A percentile compares a stretch with the other conserved stretches of the same genome.
Conservation (phyloP, 75 land plant genomes). For the Selaginella moellendorffii region DNA sequence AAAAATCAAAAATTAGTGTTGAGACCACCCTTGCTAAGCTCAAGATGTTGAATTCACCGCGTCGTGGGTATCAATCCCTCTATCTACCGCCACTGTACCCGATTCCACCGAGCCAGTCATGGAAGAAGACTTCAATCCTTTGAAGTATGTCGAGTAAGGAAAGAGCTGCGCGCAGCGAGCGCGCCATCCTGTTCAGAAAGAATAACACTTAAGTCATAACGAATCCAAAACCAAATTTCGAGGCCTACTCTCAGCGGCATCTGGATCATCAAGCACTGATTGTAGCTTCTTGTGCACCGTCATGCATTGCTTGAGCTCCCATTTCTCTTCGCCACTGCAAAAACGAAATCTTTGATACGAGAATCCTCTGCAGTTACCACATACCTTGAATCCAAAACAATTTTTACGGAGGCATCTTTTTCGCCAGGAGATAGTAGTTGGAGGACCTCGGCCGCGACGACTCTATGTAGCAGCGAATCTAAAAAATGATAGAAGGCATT, state of each 20-base stretch:
- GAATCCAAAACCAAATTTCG: too few species aligned
- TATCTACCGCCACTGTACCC: not conserved
- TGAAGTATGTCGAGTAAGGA: slow-evolving; percentile 75
- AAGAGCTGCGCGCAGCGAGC: slow-evolving; percentile 58
- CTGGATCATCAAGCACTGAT: slow-evolving; percentile 40
- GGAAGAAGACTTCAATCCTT: slow-evolving; percentile 50
- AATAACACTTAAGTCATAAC: not conserved
- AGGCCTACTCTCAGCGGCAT: slow-evolving; percentile 81
- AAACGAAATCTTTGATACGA: not conserved
- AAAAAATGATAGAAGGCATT: not conserved
- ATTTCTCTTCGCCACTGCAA: slow-evolving; percentile 17
- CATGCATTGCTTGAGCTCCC: slow-evolving; percentile 75
- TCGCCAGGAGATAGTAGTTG: slow-evolving; percentile 49
- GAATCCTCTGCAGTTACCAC: not conserved
- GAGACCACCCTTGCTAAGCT: too few species aligned
- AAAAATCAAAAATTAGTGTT: too few species aligned
- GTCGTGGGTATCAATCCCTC: not conserved
- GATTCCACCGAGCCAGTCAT: slow-evolving; percentile 7
- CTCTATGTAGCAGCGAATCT: slow-evolving; percentile 92
- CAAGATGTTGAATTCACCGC: too few species aligned
- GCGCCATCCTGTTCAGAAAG: slow-evolving; percentile 58
- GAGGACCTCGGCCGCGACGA: slow-evolving; percentile 83
- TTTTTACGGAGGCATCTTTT: slow-evolving; percentile 46
- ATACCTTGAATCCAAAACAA: slow-evolving; percentile 56
- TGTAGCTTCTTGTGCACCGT: slow-evolving; percentile 54